Evolutionary conservation across 2,329 filamentous ascomycete species (phyloP), one percentile per base, ranked within the genome.

Genomic region (Ustilaginoidea virens): DNA sequence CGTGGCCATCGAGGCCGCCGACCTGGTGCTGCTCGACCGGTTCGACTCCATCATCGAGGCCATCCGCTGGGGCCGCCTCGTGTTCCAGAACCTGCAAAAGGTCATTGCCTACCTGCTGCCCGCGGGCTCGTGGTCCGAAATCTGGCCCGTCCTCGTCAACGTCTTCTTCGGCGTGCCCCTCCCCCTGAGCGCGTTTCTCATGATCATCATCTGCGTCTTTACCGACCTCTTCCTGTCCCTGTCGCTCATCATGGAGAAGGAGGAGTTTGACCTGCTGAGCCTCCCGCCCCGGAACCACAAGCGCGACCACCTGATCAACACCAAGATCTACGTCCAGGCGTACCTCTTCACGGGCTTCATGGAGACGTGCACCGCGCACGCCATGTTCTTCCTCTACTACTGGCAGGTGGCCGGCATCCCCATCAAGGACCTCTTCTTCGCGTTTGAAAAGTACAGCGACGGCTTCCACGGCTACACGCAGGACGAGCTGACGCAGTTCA

Each of bases 221-320:
- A 86, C 80, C 9, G 80, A 87, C 46, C 81, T 76, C 37, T 66
- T 69, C 5, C 76, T 75, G 2, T 75, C 80, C 1, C 80, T 77
- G 1, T 69, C 74, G 2, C 62, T 87, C 6, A 79, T 79, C 0
- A 85, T 81, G 44, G 80, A 87, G 45, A 66, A 73, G 25, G 77
- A 79, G 1, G 80, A 87, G 48, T 74, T 76, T 1, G 79, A 86
- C 39, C 69, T 86, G 0, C 64, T 87, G 7, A 57, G 71, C 17
- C 72, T 78, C 3, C 69, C 65, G 28, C 80, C 79, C 0, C 67
- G 80, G 23, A 69, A 76, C 36, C 64, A 72, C 3, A 74, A 71
- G 42, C 74, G 69, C 29, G 77, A 83, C 44, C 68, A 72, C 1
- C 66, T 87, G 2, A 79, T 87, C 13, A 67, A 85, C 48, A 75